Percentiles rank a stretch among this genome's conserved stretches.
Conservation (phyloP, 805 yeast species). For the Kodamaea kaohsiungensis region DNA sequence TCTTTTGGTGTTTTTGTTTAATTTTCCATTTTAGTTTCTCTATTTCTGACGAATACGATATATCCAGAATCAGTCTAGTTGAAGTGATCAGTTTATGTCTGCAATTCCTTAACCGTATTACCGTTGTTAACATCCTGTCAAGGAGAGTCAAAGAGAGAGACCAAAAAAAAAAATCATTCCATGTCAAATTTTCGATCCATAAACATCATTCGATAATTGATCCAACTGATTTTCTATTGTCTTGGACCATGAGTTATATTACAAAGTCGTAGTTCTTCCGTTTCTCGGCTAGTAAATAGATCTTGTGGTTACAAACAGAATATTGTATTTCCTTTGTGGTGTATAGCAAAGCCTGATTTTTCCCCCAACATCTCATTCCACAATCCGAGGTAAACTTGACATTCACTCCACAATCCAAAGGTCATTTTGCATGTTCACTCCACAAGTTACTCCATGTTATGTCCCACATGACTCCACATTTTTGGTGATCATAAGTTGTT, state of each 20-base stretch:
- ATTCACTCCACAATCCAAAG: too few species aligned
- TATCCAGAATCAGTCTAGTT: not conserved
- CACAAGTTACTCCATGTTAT: too few species aligned
- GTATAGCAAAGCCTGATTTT: too few species aligned
- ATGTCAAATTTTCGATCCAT: not conserved
- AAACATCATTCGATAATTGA: not conserved
- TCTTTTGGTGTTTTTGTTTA: not conserved
- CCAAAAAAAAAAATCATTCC: not conserved
- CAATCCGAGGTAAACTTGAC: too few species aligned
- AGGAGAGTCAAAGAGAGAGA: too few species aligned
- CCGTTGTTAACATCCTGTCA: not conserved
- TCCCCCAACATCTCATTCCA: too few species aligned
- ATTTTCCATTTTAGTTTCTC: not conserved
- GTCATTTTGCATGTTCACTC: too few species aligned
- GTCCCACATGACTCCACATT: too few species aligned
- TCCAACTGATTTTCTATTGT: not conserved
- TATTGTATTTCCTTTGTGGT: too few species aligned
- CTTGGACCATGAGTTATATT: not conserved
- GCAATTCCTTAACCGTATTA: not conserved
- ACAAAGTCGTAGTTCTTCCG: not conserved
- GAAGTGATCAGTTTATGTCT: not conserved
- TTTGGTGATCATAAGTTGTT: too few species aligned
- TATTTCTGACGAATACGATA: not conserved
- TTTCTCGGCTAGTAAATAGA: not conserved
- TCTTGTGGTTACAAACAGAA: not conserved